Conservation (phyloP, 2,329 filamentous ascomycete species). For the Didymella keratinophila region DNA sequence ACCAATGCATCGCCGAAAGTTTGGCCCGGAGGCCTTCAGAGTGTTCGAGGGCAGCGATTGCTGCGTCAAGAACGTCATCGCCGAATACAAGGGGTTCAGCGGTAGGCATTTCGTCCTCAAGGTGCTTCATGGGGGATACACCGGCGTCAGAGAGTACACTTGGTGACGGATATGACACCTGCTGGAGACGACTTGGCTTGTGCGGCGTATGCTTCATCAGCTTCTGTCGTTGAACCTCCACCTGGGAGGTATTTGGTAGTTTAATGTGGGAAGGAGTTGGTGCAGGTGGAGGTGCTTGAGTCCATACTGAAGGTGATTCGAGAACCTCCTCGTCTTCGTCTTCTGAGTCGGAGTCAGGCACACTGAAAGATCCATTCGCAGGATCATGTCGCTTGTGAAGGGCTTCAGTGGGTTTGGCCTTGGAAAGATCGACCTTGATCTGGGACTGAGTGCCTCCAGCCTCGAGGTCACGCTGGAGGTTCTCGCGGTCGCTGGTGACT, state of each 20-base stretch:
- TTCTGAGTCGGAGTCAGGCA: slow-evolving; percentile 25
- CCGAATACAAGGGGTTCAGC: slow-evolving; percentile 31
- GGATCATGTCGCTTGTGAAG: slow-evolving; percentile 19
- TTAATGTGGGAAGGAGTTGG: slow-evolving; percentile 47
- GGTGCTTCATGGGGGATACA: slow-evolving; percentile 28
- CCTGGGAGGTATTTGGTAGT: slow-evolving; percentile 23
- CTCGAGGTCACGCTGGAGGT: slow-evolving; percentile 20
- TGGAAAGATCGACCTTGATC: slow-evolving; percentile 28
- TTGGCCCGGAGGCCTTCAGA: slow-evolving; percentile 23
- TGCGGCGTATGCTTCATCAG: slow-evolving; percentile 46
- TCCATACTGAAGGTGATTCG: slow-evolving; percentile 41
- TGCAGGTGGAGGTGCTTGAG: slow-evolving; percentile 46
- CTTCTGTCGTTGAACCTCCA: slow-evolving; percentile 39
- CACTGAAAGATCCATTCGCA: slow-evolving; percentile 23
- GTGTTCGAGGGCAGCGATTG: slow-evolving; percentile 18
- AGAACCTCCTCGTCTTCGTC: slow-evolving; percentile 43
- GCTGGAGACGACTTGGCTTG: slow-evolving; percentile 45
- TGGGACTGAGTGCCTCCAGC: not conserved
- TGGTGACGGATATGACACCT: slow-evolving; percentile 45
- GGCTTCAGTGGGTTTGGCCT: slow-evolving; percentile 29
- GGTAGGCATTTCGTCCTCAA: slow-evolving; percentile 30
- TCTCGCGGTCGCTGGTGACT: slow-evolving; percentile 27
- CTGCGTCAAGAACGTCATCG: slow-evolving; percentile 25
- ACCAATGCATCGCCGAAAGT: slow-evolving; percentile 27
- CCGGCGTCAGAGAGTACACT: slow-evolving; percentile 40